Evolutionary conservation across 345 rosid genomes (phyloP).

Genomic region (Hevea brasiliensis): DNA sequence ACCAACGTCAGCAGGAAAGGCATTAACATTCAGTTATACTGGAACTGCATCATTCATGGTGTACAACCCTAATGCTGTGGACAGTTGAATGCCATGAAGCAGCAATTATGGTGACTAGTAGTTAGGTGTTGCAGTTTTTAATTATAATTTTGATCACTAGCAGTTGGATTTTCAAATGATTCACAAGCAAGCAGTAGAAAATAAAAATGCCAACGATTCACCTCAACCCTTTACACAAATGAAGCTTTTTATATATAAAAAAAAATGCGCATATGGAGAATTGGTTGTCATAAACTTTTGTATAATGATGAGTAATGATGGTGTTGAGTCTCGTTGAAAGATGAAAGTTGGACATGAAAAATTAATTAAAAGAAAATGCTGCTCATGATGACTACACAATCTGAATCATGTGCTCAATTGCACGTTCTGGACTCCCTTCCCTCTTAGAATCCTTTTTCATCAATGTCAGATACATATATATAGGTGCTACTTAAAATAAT

Average conservation of each 20-base stretch:
- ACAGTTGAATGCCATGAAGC: background rate
- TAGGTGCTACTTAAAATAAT: too few species aligned
- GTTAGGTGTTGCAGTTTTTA: background rate
- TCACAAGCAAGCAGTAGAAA: too few species aligned
- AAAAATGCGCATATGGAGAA: too few species aligned
- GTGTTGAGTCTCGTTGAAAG: background rate
- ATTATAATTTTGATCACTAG: background rate
- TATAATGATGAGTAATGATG: background rate
- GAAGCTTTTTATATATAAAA: too few species aligned
- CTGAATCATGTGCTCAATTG: background rate
- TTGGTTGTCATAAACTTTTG: background rate
- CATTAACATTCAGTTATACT: constrained; percentile 57
- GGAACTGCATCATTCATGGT: constrained; percentile 51
- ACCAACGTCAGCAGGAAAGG: constrained; percentile 67
- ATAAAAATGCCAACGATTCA: too few species aligned
- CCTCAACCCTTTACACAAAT: background rate
- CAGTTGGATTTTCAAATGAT: too few species aligned
- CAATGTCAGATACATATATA: background rate
- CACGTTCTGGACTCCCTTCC: background rate
- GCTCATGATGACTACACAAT: background rate
- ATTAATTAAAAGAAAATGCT: background rate
- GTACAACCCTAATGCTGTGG: constrained; percentile 44
- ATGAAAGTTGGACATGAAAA: background rate
- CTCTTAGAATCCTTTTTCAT: background rate
- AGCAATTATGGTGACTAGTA: background rate